These are phyloP conservation scores for Mycena galopus DNA, from an alignment of 768 basidiomycete species.

Conservation along the genomic window DNA sequence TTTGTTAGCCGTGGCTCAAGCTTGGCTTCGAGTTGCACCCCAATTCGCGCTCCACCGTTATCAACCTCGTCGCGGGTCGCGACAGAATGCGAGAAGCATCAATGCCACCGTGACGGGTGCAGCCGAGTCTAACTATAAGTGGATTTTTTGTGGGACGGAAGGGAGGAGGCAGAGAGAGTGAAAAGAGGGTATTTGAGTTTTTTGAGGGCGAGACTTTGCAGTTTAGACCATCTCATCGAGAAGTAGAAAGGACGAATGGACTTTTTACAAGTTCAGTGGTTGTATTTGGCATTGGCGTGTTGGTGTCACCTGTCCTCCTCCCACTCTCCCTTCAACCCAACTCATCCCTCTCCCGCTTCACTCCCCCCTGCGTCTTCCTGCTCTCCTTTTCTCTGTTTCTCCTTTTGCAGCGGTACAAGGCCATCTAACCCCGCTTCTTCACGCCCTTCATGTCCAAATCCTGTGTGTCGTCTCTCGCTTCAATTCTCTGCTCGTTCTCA, in stretches of 20 bases:
- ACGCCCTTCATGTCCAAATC: constrained; percentile 34
- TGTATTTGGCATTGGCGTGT: too few species aligned
- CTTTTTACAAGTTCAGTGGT: too few species aligned
- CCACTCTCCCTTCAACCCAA: constrained; percentile 13
- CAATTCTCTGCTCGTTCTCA: constrained; percentile 35
- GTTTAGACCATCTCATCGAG: too few species aligned
- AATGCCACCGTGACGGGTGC: constrained; percentile 1
- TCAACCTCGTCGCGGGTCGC: constrained; percentile 3
- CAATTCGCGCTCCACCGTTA: background rate
- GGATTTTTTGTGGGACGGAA: background rate
- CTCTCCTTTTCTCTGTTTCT: constrained; percentile 12
- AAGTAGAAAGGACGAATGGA: too few species aligned
- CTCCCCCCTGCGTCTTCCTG: constrained; percentile 32
- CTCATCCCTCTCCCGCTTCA: constrained; percentile 29
- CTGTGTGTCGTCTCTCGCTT: constrained; percentile 49
- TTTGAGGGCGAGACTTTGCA: too few species aligned
- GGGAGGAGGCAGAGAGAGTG: background rate
- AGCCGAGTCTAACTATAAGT: constrained; percentile 27
- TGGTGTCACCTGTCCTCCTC: background rate
- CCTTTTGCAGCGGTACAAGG: background rate
- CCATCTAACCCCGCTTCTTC: constrained; percentile 12
- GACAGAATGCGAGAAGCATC: constrained; percentile 24
- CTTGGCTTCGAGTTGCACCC: background rate
- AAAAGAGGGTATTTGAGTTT: background rate
- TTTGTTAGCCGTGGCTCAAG: background rate